Base-by-base conservation (phyloP, 2,329 filamentous ascomycete genomes). In the Cytospora chrysosperma region DNA sequence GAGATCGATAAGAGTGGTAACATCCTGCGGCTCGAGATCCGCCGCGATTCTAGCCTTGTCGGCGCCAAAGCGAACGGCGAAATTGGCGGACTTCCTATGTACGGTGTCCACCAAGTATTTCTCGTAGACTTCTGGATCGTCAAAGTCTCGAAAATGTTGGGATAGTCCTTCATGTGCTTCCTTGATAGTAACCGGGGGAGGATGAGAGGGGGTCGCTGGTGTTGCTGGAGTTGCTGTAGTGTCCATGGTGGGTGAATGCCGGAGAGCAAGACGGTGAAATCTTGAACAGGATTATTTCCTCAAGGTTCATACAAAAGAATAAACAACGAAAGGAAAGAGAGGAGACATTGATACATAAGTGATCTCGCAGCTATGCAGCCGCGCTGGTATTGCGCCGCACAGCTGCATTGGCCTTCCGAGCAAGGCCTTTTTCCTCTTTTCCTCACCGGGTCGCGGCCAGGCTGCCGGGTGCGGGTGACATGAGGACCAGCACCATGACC, bases 41-140 rank as follows among this genome's bases (percentile, higher is more conserved):
- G 84, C 82, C 3, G 83, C 85, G 64, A 86, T 83, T 61, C 76
- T 81, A 43, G 86, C 85, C 49, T 78, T 72, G 2, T 82, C 74
- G 52, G 81, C 79, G 13, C 84, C 84, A 70, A 90, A 89, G 68
- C 88, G 84, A n/a, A 90, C 77, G 34, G 88, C 81, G 68, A 90
- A 89, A 71, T 88, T 90, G 37, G 69, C 74, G 24, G 81, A 83
- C 0, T 71, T 63, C 1, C 75, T 72, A 51, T 75, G 72, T 17
- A 75, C 73, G 5, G 81, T 78, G 49, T 77, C 72, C 1, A 71
- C 54, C 63, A 82, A 74, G 53, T 81, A 79, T 2, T 73, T 66
- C 0, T 77, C 68, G 64, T 85, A 85, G 50, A 81, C 78, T 0
- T 70, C 69, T 4, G 74, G 67, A 34, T 79, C 68, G 70, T 90